Evolutionary conservation across 1,284 basidiomycete genomes (phyloP).

Genomic region (Leccinum subspadiceum): DNA sequence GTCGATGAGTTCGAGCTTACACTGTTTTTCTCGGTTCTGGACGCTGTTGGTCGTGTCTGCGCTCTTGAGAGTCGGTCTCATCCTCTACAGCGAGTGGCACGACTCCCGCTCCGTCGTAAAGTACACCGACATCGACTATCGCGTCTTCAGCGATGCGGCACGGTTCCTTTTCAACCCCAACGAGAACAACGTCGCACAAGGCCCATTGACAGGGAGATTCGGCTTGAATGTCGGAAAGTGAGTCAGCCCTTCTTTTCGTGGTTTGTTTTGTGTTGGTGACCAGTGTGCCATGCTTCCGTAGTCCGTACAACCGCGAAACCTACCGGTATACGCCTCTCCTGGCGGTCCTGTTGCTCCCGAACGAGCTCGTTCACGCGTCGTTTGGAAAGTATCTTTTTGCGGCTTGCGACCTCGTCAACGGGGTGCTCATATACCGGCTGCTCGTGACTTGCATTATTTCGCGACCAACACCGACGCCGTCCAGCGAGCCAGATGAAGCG

Average conservation of each 20-base stretch:
- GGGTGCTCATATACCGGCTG: slow-evolving; percentile 72
- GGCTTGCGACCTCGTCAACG: slow-evolving; percentile 81
- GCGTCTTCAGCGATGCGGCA: slow-evolving; percentile 92
- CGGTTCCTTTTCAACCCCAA: slow-evolving; percentile 58
- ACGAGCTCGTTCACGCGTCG: slow-evolving; percentile 72
- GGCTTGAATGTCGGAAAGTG: slow-evolving; percentile 64
- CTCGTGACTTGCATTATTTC: slow-evolving; percentile 50
- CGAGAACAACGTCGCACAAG: slow-evolving; percentile 53
- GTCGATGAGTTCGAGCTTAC: slow-evolving; percentile 11
- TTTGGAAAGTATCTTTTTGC: slow-evolving; percentile 93
- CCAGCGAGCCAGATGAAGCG: slow-evolving; percentile 1
- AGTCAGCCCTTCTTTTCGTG: slow-evolving; percentile 27
- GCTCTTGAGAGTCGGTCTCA: slow-evolving; percentile 64
- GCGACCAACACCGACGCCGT: neutral
- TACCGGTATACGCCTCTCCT: slow-evolving; percentile 97
- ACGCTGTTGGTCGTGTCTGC: slow-evolving; percentile 54
- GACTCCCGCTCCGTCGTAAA: slow-evolving; percentile 81
- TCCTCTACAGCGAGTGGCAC: slow-evolving; percentile 87
- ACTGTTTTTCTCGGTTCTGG: slow-evolving; percentile 44
- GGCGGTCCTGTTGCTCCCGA: slow-evolving; percentile 80
- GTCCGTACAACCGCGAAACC: slow-evolving; percentile 91
- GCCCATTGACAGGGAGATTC: slow-evolving; percentile 46
- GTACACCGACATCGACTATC: slow-evolving; percentile 97
- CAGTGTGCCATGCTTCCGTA: slow-evolving; percentile 31
- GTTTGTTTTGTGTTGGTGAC: slow-evolving; percentile 6